These are phyloP conservation scores for Sclerotinia borealis DNA, from an alignment of 2,329 filamentous ascomycete genomes.

Conservation along the genomic window DNA sequence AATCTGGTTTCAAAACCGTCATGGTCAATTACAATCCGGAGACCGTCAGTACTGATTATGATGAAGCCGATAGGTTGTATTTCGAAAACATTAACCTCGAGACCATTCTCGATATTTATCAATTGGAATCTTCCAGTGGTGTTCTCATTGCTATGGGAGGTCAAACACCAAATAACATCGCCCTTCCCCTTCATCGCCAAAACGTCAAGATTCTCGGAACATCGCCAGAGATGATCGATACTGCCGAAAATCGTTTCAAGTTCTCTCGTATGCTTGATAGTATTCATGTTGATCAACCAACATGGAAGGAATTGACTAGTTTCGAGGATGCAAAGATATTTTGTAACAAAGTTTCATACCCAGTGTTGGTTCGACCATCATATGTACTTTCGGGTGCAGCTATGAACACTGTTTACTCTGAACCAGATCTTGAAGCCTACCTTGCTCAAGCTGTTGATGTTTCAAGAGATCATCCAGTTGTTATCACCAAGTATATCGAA, in stretches of 20 bases:
- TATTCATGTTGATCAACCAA: constrained; percentile 93
- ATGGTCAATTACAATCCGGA: constrained; percentile 76
- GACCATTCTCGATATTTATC: constrained; percentile 98
- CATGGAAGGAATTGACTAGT: constrained; percentile 97
- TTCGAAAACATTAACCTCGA: constrained; percentile 97
- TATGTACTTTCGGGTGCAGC: constrained; percentile 97
- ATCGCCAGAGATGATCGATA: constrained; percentile 90
- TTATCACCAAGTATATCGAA: constrained; percentile 98
- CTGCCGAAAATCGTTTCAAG: constrained; percentile 95
- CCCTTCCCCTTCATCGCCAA: constrained; percentile 83
- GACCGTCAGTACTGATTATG: constrained; percentile 77
- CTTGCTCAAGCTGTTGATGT: constrained; percentile 84
- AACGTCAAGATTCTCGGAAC: constrained; percentile 90
- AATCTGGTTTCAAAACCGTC: constrained; percentile 92
- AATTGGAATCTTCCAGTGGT: constrained; percentile 76
- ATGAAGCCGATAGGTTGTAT: constrained; percentile 85
- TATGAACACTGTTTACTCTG: constrained; percentile 92
- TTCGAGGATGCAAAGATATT: constrained; percentile 81
- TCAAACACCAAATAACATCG: constrained; percentile 96
- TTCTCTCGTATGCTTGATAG: constrained; percentile 97
- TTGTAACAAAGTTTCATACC: constrained; percentile 79
- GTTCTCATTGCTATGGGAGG: constrained; percentile 95
- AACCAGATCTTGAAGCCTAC: constrained; percentile 90
- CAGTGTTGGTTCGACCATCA: constrained; percentile 86
- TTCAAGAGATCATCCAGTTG: constrained; percentile 95